These are phyloP conservation scores for Aspergillus pseudoglaucus DNA, from an alignment of 2,329 filamentous ascomycete species.

Conservation along the genomic window DNA sequence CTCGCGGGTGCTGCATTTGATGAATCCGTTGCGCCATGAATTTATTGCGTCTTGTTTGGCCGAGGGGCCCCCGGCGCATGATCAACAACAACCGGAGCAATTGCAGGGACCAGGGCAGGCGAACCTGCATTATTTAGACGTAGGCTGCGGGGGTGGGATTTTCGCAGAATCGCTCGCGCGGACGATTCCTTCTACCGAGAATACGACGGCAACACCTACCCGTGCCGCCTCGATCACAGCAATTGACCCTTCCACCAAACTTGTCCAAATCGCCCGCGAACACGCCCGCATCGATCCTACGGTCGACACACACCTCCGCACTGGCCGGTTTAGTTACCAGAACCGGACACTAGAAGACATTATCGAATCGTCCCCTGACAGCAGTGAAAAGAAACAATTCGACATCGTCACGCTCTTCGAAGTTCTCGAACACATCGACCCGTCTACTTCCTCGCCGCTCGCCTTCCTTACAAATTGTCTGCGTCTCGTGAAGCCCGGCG, in stretches of 20 bases:
- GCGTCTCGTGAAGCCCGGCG: constrained; percentile 73
- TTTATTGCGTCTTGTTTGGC: constrained; percentile 72
- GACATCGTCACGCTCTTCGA: constrained; percentile 88
- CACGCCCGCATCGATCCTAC: constrained; percentile 70
- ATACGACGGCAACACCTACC: constrained; percentile 22
- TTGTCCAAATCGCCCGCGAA: constrained; percentile 58
- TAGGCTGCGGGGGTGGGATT: constrained; percentile 94
- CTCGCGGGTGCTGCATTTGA: constrained; percentile 86
- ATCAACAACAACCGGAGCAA: not conserved
- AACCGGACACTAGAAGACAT: constrained; percentile 67
- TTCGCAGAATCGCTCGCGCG: constrained; percentile 66
- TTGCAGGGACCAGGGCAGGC: not conserved
- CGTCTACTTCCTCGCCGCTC: constrained; percentile 67
- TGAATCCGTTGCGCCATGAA: constrained; percentile 94
- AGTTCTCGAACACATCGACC: constrained; percentile 85
- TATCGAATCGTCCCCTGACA: constrained; percentile 8
- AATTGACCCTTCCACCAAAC: constrained; percentile 38
- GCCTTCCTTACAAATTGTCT: constrained; percentile 52
- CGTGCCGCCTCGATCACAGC: constrained; percentile 38
- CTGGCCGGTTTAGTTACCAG: constrained; percentile 58
- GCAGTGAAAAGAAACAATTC: constrained; percentile 41
- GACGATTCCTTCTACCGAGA: constrained; percentile 25
- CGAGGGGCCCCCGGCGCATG: constrained; percentile 42
- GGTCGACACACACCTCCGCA: constrained; percentile 49
- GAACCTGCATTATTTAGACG: constrained; percentile 64